phyloP scores from a whole-genome alignment of 2,329 filamentous ascomycete genomes.

The Penicillium fuscoglaucum region DNA sequence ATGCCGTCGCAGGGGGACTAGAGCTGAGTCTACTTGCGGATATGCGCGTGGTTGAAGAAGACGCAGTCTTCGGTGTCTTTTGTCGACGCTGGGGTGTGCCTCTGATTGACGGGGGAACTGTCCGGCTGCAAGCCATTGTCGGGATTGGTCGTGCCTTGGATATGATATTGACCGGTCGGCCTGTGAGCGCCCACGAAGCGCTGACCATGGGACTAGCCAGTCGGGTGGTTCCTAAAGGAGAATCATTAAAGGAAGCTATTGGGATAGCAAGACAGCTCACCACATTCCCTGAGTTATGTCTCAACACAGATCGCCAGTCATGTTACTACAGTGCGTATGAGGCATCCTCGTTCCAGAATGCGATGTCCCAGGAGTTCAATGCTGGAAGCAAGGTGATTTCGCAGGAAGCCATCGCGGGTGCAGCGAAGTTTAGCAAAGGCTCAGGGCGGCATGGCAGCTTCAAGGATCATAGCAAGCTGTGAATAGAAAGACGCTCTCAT shows the following conservation, averaged over 20 bases:
- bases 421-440: conserved; percentile 20
- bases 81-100: conserved; percentile 56
- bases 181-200: conserved; percentile 53
- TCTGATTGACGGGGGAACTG: conserved; percentile 55
- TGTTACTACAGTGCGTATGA: conserved; percentile 54
- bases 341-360: conserved; percentile 53
- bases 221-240: conserved; percentile 53
- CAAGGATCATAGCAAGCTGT: conserved; percentile 21
- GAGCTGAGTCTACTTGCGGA: conserved; percentile 57
- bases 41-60: conserved; percentile 55
- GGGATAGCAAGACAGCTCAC: conserved; percentile 51
- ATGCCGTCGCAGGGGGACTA: conserved; percentile 57
- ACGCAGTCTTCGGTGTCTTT: conserved; percentile 57
- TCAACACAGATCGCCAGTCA: conserved; percentile 52
- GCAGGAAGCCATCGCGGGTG: conserved; percentile 20
- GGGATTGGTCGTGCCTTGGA: conserved; percentile 57
- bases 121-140: conserved; percentile 53
- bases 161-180: conserved; percentile 57
- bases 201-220: conserved; percentile 55
- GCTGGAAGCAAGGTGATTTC: conserved; percentile 20
- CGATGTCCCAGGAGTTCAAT: conserved; percentile 27
- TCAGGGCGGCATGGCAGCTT: conserved; percentile 22
- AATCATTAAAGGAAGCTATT: conserved; percentile 51
- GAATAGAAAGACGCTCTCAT: background rate
- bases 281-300: conserved; percentile 53